Conservation (phyloP, 768 basidiomycete species). For the Boletellus emodensis region DNA sequence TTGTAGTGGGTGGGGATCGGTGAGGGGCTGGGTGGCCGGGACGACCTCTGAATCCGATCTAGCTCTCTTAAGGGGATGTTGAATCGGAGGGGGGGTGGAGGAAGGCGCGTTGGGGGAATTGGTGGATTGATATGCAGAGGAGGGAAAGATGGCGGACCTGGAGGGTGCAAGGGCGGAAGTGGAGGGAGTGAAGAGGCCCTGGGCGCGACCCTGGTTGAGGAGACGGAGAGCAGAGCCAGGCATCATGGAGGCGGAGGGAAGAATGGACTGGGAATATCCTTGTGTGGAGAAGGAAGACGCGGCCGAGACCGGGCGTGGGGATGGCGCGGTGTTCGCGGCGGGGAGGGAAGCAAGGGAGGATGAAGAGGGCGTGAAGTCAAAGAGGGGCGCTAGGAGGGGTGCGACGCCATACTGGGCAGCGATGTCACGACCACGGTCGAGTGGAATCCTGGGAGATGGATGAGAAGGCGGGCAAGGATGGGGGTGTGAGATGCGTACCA, state of each 20-base stretch:
- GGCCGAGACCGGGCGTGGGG: constrained; percentile 63
- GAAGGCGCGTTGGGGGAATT: constrained; percentile 51
- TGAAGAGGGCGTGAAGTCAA: constrained; percentile 85
- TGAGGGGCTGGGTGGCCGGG: constrained; percentile 12
- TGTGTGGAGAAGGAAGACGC: constrained; percentile 62
- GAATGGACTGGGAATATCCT: constrained; percentile 49
- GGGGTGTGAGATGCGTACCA: constrained; percentile 56
- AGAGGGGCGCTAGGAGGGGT: constrained; percentile 80
- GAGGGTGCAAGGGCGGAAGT: constrained; percentile 54
- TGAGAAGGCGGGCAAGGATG: constrained; percentile 6
- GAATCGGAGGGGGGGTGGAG: constrained; percentile 47
- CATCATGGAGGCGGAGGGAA: constrained; percentile 83
- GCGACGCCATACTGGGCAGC: constrained; percentile 91
- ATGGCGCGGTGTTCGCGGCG: constrained; percentile 40
- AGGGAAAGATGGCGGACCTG: constrained; percentile 50
- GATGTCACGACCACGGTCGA: constrained; percentile 90
- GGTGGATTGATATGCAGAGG: constrained; percentile 43
- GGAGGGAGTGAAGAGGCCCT: constrained; percentile 82
- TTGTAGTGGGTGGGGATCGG: constrained; percentile 17
- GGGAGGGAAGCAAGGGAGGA: constrained; percentile 69
- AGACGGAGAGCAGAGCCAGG: constrained; percentile 82
- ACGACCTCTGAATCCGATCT: constrained; percentile 63
- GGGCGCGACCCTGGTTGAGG: constrained; percentile 80
- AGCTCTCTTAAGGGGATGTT: constrained; percentile 53
- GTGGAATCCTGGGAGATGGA: constrained; percentile 72